phyloP scores from a whole-genome alignment of 495 filamentous ascomycete species.

The Lasiosphaeria hispida region DNA sequence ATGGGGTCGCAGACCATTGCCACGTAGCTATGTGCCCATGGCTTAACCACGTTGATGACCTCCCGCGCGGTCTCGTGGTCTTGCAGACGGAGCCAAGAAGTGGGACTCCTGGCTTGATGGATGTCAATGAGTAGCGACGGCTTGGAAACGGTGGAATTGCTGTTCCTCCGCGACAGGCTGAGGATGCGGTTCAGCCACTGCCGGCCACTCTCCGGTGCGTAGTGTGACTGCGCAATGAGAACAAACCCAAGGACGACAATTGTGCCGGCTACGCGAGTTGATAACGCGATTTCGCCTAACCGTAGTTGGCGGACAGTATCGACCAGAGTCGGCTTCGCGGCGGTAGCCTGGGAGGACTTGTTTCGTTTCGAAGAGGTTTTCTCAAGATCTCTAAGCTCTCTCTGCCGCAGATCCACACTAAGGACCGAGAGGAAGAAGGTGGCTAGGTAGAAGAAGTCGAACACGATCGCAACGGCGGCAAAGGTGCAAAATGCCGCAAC shows the following conservation, averaged over 20 bases:
- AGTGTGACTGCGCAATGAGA: conserved; percentile 63
- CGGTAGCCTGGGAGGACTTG: conserved; percentile 18
- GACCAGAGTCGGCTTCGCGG: conserved; percentile 44
- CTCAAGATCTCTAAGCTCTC: conserved; percentile 57
- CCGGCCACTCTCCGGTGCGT: conserved; percentile 52
- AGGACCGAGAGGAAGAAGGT: conserved; percentile 73
- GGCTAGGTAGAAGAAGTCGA: conserved; percentile 68
- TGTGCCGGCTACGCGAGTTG: conserved; percentile 59
- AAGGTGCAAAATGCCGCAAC: conserved; percentile 69
- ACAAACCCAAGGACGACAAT: conserved; percentile 61
- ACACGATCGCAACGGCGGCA: conserved; percentile 62
- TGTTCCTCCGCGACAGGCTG: conserved; percentile 22
- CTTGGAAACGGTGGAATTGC: conserved; percentile 31
- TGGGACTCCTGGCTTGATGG: conserved; percentile 65
- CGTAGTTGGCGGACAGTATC: conserved; percentile 48
- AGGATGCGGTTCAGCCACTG: conserved; percentile 42
- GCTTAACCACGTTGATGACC: conserved; percentile 65
- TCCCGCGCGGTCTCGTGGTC: conserved; percentile 71
- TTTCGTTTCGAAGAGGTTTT: conserved; percentile 40
- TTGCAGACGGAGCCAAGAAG: conserved; percentile 68
- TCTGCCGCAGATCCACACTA: conserved; percentile 68
- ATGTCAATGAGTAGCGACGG: conserved; percentile 47
- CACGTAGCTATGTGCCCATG: conserved; percentile 61
- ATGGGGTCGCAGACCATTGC: conserved; percentile 66
- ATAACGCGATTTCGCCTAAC: conserved; percentile 50